Evolutionary conservation across 306 rosid genomes (phyloP).

Genomic region (Begonia fuchsioides): DNA sequence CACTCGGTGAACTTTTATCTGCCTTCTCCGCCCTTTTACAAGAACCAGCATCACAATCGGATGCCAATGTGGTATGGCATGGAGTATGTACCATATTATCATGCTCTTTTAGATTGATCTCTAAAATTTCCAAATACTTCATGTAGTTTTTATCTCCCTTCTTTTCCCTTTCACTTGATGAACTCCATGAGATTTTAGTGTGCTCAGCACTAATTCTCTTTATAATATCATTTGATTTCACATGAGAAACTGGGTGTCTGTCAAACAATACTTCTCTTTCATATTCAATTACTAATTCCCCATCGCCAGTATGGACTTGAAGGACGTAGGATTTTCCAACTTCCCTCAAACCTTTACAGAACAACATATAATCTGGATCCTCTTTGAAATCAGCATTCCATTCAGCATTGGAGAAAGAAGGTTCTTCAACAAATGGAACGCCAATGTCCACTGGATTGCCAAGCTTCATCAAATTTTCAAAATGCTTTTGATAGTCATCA

Average conservation of each 20-base stretch:
- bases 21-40: too few relatives aligned
- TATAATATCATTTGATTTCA: conserved; percentile 2
- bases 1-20: background rate
- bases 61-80: too few relatives aligned
- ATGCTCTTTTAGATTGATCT: conserved; percentile 6
- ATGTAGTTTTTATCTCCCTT: conserved; percentile 17
- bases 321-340: conserved; percentile 19
- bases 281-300: conserved; percentile 11
- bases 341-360: conserved; percentile 19
- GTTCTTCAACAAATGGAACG: too few relatives aligned
- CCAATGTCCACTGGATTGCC: background rate
- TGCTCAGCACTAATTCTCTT: conserved; percentile 5
- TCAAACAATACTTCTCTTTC: conserved; percentile 9
- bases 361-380: conserved; percentile 20
- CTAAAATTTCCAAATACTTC: conserved; percentile 16
- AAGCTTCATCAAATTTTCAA: background rate
- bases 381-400: background rate
- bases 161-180: conserved; percentile 3
- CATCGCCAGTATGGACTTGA: conserved; percentile 7
- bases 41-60: too few relatives aligned
- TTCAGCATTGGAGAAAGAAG: background rate
- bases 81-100: conserved; percentile 1
- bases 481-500: conserved; percentile 1
- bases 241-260: background rate
- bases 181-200: conserved; percentile 3